These are phyloP conservation scores for Rubus parviflorus DNA, from an alignment of 306 rosid genomes.

Conservation along the genomic window DNA sequence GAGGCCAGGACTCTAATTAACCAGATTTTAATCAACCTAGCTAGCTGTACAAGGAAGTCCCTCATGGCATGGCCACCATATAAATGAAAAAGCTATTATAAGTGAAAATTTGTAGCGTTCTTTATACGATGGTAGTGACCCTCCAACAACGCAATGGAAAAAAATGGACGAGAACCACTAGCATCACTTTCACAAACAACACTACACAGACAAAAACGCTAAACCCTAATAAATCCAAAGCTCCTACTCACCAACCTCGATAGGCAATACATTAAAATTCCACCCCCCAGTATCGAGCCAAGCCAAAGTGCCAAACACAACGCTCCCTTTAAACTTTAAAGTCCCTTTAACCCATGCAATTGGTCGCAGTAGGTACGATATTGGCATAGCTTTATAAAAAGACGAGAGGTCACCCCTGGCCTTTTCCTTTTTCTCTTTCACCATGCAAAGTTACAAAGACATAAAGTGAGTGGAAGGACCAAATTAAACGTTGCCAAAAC, in stretches of 20 bases:
- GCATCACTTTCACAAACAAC: slow-evolving; percentile 13
- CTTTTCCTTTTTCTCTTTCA: background rate
- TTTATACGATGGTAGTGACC: slow-evolving; percentile 7
- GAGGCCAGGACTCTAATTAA: background rate
- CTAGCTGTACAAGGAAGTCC: background rate
- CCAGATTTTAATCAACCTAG: background rate
- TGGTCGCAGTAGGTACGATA: slow-evolving; percentile 30
- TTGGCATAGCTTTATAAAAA: slow-evolving; percentile 30
- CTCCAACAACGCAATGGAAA: background rate
- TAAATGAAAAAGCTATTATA: background rate
- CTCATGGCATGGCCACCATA: background rate
- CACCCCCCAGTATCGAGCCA: background rate
- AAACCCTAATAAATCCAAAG: slow-evolving; percentile 40
- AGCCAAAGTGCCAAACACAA: slow-evolving; percentile 29
- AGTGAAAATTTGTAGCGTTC: background rate
- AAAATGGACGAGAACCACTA: slow-evolving; percentile 23
- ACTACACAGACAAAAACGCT: slow-evolving; percentile 15
- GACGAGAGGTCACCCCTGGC: slow-evolving; percentile 26
- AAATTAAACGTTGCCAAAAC: slow-evolving; percentile 5
- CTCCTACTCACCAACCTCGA: slow-evolving; percentile 40
- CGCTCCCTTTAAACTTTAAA: slow-evolving; percentile 36
- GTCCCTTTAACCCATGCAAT: slow-evolving; percentile 30
- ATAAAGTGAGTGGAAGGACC: background rate
- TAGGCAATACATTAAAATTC: slow-evolving; percentile 36
- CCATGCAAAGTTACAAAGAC: slow-evolving; percentile 1